These are phyloP conservation scores for Picochlorum sp. DNA, from an alignment of 139 green algal genomes.

Conservation along the genomic window DNA sequence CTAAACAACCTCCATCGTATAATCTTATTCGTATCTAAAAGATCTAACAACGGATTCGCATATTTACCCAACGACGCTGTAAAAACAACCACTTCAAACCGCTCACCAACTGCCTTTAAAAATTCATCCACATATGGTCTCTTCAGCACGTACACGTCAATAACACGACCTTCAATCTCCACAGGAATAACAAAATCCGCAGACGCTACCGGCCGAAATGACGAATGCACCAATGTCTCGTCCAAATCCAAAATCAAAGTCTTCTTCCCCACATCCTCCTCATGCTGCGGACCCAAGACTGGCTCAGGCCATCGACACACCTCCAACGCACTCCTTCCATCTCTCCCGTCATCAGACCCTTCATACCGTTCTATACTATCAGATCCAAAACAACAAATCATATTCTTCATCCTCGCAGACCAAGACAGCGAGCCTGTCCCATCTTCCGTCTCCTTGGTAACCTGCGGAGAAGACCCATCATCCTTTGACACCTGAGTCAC, in stretches of 20 bases:
- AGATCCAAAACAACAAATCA: no score
- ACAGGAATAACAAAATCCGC: constrained; percentile 91
- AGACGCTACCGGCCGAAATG: constrained; percentile 82
- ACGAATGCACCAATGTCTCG: constrained; percentile 97
- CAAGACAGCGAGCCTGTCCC: no score
- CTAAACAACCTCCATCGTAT: constrained; percentile 88
- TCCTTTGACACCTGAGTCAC: constrained; percentile 2
- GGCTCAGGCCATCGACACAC: constrained; percentile 23
- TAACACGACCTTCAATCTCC: constrained; percentile 68
- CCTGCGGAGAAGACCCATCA: not conserved
- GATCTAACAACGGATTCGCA: constrained; percentile 82
- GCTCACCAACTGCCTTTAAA: constrained; percentile 50
- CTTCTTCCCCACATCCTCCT: constrained; percentile 61
- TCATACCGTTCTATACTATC: no score
- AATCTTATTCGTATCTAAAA: constrained; percentile 69
- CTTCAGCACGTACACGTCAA: constrained; percentile 95
- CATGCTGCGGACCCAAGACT: constrained; percentile 26
- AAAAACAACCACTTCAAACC: constrained; percentile 88
- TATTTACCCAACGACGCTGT: constrained; percentile 86
- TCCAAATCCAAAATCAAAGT: constrained; percentile 91
- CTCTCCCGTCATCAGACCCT: no score
- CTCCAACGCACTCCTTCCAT: constrained; percentile 3
- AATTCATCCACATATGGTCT: constrained; percentile 90
- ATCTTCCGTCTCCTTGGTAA: no score
- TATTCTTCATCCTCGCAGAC: no score